phyloP scores from a whole-genome alignment of 176 grass and related monocot genomes.

The Carex kokanica region DNA sequence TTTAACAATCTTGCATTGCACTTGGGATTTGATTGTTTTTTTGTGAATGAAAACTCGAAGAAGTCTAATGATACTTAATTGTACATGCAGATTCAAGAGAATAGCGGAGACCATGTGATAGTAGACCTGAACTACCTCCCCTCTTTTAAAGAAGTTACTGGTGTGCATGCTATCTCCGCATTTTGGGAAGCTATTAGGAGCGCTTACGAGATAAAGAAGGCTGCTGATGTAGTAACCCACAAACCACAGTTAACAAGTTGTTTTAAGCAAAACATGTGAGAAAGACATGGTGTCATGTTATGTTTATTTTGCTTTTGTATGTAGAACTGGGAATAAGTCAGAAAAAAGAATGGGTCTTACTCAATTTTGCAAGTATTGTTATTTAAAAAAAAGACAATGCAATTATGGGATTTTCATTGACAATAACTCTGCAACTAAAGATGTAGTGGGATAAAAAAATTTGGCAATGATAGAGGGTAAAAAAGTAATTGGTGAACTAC shows the following conservation, averaged over 20 bases:
- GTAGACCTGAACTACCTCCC: slow-evolving; percentile 95
- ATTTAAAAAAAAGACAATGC: background rate
- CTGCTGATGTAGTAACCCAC: background rate
- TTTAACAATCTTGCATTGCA: slow-evolving; percentile 11
- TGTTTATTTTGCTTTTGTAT: background rate
- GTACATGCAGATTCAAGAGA: slow-evolving; percentile 71
- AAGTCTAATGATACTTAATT: background rate
- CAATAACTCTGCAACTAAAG: too few relatives aligned
- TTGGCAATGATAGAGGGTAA: too few relatives aligned
- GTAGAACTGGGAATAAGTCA: background rate
- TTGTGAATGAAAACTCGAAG: background rate
- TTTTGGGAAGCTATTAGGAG: slow-evolving; percentile 81
- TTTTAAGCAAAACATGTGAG: background rate
- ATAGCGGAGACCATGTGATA: slow-evolving; percentile 76
- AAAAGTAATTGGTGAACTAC: too few relatives aligned
- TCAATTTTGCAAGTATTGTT: background rate
- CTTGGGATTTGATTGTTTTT: background rate
- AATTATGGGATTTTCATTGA: too few relatives aligned
- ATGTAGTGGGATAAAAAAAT: too few relatives aligned
- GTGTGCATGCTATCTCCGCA: slow-evolving; percentile 55
- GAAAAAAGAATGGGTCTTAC: background rate
- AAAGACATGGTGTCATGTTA: background rate
- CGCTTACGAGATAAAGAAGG: slow-evolving; percentile 36
- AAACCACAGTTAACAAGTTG: background rate
- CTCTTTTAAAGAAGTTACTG: slow-evolving; percentile 90